Base-by-base conservation (phyloP, 768 basidiomycete genomes). In the Podaxis mareebaensis region DNA sequence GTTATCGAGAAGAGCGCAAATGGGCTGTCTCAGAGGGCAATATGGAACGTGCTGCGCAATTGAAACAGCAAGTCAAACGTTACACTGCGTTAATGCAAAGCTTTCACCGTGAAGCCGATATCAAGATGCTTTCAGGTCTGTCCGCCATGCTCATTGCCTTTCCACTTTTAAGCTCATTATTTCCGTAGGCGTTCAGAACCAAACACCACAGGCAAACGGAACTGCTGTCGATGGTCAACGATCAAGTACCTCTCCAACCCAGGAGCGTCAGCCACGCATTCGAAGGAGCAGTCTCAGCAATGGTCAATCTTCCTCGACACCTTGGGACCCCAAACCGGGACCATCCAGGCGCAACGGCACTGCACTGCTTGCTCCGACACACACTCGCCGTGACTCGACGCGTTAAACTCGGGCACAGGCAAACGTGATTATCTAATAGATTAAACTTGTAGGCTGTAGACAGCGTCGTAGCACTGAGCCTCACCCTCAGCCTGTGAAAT, bases 21-120 rank as follows among this genome's bases (percentile, higher is more conserved):
- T 95, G 93, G 93, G 93, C 93, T 0, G 71, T 88, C 42, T 89
- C 90, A 20, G 87, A 90, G 71, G 91, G 91, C 0, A 92, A 95
- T 70, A 64, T 77, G 49, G 86, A 90, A 8, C 84, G 91, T 52
- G 92, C 92, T 33, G 78, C 81, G 28, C 88, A 95, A 77, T 86
- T 93, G 81, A 87, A 86, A 69, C 92, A 90, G 88, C 90, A 92
- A 73, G 89, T 92, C 64, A 89, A 90, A 77, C 83, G 88, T 20
- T 93, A 91, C 74, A 85, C 89, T 38, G 85, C 88, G 30, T 77
- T 94, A 60, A 91, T 89, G 83, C 87, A 92, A 74, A 90, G 89
- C 65, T 93, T 91, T 69, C 87, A 87, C 66, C 81, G 84, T 44
- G 91, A 93, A 74, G 92, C 92, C 24, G 91, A 92, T 66, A 72